Conservation (phyloP, 495 filamentous ascomycete species). For the Corynascus novoguineensis region DNA sequence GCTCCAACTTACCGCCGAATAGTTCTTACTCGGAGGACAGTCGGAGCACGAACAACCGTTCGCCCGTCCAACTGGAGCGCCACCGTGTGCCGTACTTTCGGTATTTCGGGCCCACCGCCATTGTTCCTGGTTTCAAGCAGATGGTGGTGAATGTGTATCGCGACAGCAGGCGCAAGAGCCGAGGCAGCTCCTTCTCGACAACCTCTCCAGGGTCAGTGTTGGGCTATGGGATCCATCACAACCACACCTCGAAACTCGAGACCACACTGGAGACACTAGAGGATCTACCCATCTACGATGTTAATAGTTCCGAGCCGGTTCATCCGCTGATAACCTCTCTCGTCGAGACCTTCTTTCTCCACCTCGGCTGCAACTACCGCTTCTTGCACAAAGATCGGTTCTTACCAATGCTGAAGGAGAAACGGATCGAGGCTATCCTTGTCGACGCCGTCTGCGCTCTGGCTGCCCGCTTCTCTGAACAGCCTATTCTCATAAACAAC, state of each 20-base stretch:
- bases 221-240: slow-evolving; percentile 12
- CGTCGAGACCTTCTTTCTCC: slow-evolving; percentile 68
- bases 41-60: slow-evolving; percentile 38
- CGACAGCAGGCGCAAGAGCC: slow-evolving; percentile 43
- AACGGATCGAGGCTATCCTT: slow-evolving; percentile 76
- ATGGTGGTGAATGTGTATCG: slow-evolving; percentile 72
- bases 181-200: slow-evolving; percentile 37
- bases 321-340: slow-evolving; percentile 68
- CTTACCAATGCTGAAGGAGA: slow-evolving; percentile 63
- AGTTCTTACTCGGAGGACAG: slow-evolving; percentile 39
- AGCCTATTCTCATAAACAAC: slow-evolving; percentile 55
- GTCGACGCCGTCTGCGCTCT: slow-evolving; percentile 79
- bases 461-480: slow-evolving; percentile 72
- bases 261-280: slow-evolving; percentile 51
- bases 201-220: slow-evolving; percentile 34
- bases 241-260: slow-evolving; percentile 33
- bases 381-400: slow-evolving; percentile 69
- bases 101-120: slow-evolving; percentile 84
- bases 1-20: slow-evolving; percentile 24
- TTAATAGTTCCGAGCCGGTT: slow-evolving; percentile 58
- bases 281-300: slow-evolving; percentile 75
- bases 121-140: slow-evolving; percentile 87
- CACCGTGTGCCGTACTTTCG: slow-evolving; percentile 77
- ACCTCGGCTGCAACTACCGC: slow-evolving; percentile 76
- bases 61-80: slow-evolving; percentile 47